Evolutionary conservation across 2,329 filamentous ascomycete genomes (phyloP).

Genomic region (Macrophomina phaseolina): DNA sequence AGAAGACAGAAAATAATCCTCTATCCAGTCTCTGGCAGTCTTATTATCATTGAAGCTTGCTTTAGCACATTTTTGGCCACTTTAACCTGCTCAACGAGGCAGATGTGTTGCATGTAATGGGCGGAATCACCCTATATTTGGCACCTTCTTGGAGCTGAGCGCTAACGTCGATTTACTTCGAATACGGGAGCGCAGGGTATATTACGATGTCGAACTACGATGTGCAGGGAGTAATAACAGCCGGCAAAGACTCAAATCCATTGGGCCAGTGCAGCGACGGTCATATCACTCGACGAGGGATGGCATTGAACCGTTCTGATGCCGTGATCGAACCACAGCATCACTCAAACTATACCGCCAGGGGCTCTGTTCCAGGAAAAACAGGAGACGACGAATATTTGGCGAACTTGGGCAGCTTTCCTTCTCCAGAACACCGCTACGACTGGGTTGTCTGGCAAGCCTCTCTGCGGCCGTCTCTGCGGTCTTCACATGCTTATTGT

Average conservation of each 20-base stretch:
- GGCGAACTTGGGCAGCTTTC: too few relatives aligned
- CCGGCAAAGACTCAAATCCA: background rate
- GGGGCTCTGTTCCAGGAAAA: too few relatives aligned
- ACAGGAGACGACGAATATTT: too few relatives aligned
- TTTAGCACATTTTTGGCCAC: background rate
- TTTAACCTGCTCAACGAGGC: too few relatives aligned
- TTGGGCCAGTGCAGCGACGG: background rate
- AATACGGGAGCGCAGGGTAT: background rate
- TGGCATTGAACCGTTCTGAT: background rate
- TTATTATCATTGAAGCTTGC: background rate
- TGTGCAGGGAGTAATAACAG: background rate
- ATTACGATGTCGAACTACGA: background rate
- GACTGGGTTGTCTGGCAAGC: too few relatives aligned
- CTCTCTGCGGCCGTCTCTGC: background rate
- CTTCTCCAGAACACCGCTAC: too few relatives aligned
- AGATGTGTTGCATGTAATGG: too few relatives aligned
- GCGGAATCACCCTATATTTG: background rate
- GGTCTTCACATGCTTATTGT: background rate
- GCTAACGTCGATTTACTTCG: background rate
- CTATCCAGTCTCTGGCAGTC: background rate
- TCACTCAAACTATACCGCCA: too few relatives aligned
- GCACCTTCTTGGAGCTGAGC: background rate
- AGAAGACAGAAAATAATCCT: background rate
- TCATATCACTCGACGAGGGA: background rate
- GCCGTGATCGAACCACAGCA: too few relatives aligned